A percentile compares a stretch with the other conserved stretches of the same genome.
These are phyloP conservation scores for Exserohilum rostratum DNA, from an alignment of 2,329 filamentous ascomycete species.

Conservation along the genomic window DNA sequence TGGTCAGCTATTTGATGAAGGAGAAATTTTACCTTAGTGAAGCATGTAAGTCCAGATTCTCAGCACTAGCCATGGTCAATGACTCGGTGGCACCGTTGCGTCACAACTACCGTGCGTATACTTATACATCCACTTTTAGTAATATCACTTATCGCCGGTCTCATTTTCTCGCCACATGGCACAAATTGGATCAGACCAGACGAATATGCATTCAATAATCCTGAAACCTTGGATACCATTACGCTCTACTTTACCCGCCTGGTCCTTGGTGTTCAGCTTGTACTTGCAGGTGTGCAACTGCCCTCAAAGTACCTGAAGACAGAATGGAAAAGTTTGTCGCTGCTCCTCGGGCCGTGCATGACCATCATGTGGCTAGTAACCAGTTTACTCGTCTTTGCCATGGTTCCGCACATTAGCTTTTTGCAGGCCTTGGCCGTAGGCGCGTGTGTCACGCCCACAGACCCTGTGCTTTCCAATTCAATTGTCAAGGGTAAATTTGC, in stretches of 20 bases:
- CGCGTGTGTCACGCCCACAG: slow-evolving; percentile 89
- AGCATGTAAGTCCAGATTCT: slow-evolving; percentile 66
- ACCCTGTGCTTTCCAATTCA: slow-evolving; percentile 84
- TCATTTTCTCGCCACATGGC: slow-evolving; percentile 78
- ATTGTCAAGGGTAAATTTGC: slow-evolving; percentile 95
- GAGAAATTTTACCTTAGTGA: slow-evolving; percentile 91
- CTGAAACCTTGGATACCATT: slow-evolving; percentile 68
- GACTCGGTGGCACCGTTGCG: not conserved
- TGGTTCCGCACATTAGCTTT: slow-evolving; percentile 74
- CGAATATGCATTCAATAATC: slow-evolving; percentile 70
- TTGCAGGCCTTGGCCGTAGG: slow-evolving; percentile 80
- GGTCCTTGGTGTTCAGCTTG: slow-evolving; percentile 87
- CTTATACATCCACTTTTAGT: slow-evolving; percentile 58
- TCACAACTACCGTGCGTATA: not conserved
- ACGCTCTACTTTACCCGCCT: slow-evolving; percentile 86
- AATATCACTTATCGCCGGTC: slow-evolving; percentile 79
- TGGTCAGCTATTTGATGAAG: slow-evolving; percentile 88
- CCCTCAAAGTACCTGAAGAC: slow-evolving; percentile 79
- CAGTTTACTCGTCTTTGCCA: slow-evolving; percentile 76
- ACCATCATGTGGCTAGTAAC: slow-evolving; percentile 83
- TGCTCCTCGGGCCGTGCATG: slow-evolving; percentile 86
- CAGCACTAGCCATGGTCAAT: not conserved
- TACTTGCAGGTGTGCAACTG: slow-evolving; percentile 85
- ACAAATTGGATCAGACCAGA: slow-evolving; percentile 75
- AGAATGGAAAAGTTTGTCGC: slow-evolving; percentile 76